Conservation (phyloP, 148 eudicot species). For the Drosera capensis region DNA sequence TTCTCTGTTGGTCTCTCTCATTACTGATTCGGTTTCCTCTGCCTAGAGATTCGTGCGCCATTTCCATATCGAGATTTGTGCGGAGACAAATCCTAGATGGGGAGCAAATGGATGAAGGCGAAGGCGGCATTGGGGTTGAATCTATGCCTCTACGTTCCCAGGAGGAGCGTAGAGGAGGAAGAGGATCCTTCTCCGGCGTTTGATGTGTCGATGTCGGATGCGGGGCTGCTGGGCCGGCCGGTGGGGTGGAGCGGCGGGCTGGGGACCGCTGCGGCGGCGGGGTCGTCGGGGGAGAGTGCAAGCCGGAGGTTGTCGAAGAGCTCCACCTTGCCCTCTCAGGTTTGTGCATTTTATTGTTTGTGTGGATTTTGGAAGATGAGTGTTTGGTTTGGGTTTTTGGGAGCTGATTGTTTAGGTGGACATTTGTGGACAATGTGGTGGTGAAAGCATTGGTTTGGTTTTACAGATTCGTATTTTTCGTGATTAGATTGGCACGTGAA, state of each 20-base stretch:
- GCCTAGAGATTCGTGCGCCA: too few species aligned
- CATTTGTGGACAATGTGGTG: too few species aligned
- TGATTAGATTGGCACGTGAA: too few species aligned
- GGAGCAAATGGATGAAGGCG: constrained; percentile 65
- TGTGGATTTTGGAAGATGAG: too few species aligned
- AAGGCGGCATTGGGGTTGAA: constrained; percentile 50
- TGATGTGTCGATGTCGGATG: constrained; percentile 22
- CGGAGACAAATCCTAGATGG: too few species aligned
- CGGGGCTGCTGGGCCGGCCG: constrained; percentile 13
- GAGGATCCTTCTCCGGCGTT: constrained; percentile 9
- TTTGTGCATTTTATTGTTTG: too few species aligned
- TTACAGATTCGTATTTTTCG: too few species aligned
- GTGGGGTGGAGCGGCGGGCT: constrained; percentile 1
- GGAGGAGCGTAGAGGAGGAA: constrained; percentile 12
- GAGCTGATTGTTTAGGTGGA: background rate
- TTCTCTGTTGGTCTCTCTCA: too few species aligned
- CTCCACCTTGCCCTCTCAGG: constrained; percentile 8
- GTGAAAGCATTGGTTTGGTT: too few species aligned
- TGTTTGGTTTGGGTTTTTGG: background rate
- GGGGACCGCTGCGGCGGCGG: constrained; percentile 2
- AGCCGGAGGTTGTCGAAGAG: constrained; percentile 6
- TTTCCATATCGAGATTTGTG: too few species aligned
- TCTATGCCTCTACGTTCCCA: constrained; percentile 39
- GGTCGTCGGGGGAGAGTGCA: background rate
- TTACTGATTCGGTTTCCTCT: too few species aligned